phyloP scores from a whole-genome alignment of 257 asterid species.

The Nicotiana sylvestris region DNA sequence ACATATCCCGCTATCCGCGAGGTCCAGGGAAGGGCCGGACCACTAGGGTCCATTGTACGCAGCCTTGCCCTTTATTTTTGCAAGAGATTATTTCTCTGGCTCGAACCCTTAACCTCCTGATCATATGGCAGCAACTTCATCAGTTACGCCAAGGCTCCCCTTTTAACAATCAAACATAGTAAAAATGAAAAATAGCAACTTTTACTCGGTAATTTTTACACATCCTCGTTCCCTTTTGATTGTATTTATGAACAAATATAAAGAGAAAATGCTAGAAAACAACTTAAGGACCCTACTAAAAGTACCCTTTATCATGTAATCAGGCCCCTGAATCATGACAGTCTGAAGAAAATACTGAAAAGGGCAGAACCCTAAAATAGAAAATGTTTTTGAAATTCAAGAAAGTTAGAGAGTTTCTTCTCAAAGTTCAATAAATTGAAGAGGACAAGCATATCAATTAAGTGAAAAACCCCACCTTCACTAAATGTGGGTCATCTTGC shows the following conservation, averaged over 20 bases:
- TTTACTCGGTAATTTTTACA: too few species aligned
- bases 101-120: too few species aligned
- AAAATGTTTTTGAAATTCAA: constrained; percentile 6
- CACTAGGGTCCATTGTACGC: too few species aligned
- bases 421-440: background rate
- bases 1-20: too few species aligned
- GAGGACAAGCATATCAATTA: constrained; percentile 4
- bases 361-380: background rate
- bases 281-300: constrained; percentile 8
- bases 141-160: too few species aligned
- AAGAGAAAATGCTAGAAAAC: background rate
- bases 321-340: background rate
- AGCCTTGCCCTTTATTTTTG: too few species aligned
- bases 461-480: background rate
- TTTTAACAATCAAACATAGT: background rate
- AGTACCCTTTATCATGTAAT: background rate
- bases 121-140: too few species aligned
- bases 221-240: background rate
- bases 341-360: background rate
- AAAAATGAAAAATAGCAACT: too few species aligned
- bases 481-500: background rate
- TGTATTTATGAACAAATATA: background rate
- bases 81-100: too few species aligned
- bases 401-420: background rate
- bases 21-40: too few species aligned